Evolutionary conservation across 164 flowering plant species (phyloP), one percentile per base, ranked within the genome.

Genomic region (Litsea cubeba): DNA sequence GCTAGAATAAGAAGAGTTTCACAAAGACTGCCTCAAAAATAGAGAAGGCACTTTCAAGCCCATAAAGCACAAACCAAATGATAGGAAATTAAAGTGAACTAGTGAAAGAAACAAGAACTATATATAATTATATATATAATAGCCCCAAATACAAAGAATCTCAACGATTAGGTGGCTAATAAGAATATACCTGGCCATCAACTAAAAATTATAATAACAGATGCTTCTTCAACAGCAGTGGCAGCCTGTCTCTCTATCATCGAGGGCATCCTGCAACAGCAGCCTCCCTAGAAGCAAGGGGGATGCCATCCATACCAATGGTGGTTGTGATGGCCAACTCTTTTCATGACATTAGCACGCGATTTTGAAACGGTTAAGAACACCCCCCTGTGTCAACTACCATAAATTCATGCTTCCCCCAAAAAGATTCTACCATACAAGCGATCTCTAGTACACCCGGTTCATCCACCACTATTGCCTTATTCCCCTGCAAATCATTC

Each of bases 371-470:
- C 76, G 40, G 83, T 87, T n/a, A 62, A 95, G 83, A 71, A 95
- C 99, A 71, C 99, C 99, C 69, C n/a, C 99, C 99, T 57, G 99
- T 95, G 75, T 95, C 99, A 26, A 95, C 84, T 69, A 95, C 95
- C 97, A 95, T 88, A 74, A 95, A 93, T 73, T 95, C 99, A 80
- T 79, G 54, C n/a, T 82, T 87, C 60, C 98, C 98, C 99, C 99
- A 95, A 79, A 79, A 91, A 14, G 96, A 85, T 85, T n/a, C 98
- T 89, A 46, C 98, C 98, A 81, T 95, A 95, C 80, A 95, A 81
- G 60, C 98, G 96, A 80, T 95, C 99, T 87, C 99, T 87, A 30
- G 99, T 95, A 95, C 99, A 69, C 99, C 98, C 82, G 99, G 99
- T 83, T 93, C 98, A 83, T 95, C 97, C 75, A 95, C 97, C 66